A percentile compares a stretch with the other conserved stretches of the same genome.
phyloP scores from a whole-genome alignment of 352 stramenopile species.

The Globisporangium camurandrum region DNA sequence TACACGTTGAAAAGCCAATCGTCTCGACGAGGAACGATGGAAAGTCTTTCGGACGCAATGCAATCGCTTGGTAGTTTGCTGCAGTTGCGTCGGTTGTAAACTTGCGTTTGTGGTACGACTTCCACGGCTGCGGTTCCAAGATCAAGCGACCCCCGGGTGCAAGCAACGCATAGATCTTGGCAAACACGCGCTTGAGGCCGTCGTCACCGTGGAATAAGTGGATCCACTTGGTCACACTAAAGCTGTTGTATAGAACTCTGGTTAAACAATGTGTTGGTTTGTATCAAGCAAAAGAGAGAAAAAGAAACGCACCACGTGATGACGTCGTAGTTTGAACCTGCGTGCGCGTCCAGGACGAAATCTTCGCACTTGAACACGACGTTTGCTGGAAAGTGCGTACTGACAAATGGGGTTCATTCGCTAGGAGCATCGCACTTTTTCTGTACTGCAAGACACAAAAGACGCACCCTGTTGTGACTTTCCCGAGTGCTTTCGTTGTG shows the following conservation, averaged over 20 bases:
- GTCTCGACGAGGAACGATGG: constrained; percentile 39
- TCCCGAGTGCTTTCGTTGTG: constrained; percentile 32
- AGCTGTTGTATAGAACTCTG: no score
- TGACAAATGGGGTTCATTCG: constrained; percentile 10
- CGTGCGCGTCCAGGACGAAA: constrained; percentile 44
- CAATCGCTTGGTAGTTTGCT: constrained; percentile 63
- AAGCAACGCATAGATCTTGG: constrained; percentile 54
- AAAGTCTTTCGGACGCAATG: constrained; percentile 73
- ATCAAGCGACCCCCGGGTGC: constrained; percentile 60
- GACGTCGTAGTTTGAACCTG: constrained; percentile 64
- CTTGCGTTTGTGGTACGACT: constrained; percentile 84
- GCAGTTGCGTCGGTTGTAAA: constrained; percentile 72
- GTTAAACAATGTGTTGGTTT: no score
- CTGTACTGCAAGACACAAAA: no score
- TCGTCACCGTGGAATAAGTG: constrained; percentile 85
- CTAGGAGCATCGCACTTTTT: no score
- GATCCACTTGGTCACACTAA: constrained; percentile 90
- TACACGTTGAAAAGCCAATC: constrained; percentile 58
- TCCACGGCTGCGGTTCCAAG: constrained; percentile 83
- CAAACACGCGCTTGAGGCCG: constrained; percentile 70
- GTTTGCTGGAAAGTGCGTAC: constrained; percentile 62
- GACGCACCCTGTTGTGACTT: constrained; percentile 41
- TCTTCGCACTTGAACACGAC: constrained; percentile 82
- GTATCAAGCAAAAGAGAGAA: no score
- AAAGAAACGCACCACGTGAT: constrained; percentile 57